Evolutionary conservation across 208 protist genomes (phyloP), one percentile per base, ranked within the genome.

Genomic region (Trypanosoma scelopori): DNA sequence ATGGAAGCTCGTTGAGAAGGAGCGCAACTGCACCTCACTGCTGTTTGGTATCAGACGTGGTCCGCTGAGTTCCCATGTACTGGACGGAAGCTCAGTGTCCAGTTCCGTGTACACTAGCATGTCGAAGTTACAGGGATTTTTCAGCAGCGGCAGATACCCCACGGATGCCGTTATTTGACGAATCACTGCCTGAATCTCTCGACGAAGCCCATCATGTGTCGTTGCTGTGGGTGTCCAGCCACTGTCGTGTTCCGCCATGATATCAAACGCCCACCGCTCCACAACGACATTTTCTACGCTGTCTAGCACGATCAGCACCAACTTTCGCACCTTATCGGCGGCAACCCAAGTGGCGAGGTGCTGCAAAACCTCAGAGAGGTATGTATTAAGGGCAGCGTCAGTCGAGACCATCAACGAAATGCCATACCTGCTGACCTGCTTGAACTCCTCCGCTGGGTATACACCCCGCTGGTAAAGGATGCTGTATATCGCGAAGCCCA

Each of bases 391-490:
- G n/a, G 74, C 86, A 18, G 83, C 67, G 68, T 99, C 96, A 27
- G 63, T 97, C 0, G 97, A 98, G 20, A 99, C 88, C 49, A 98
- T 78, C 42, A 99, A 84, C 12, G 83, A 58, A 46, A 99, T 64
- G 11, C 97, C 97, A 76, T 99, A 99, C 78, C 98, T 98, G 25
- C 77, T 89, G 42, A 98, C 86, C 42, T 79, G 65, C 16, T 84
- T 70, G 70, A 99, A 99, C 41, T 70, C 72, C n/a, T 99, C 96
- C 1, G 95, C 78, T 20, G 98, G 97, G 85, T 99, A 99, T 52
- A 99, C 91, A 16, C 97, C 98, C 20, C 98, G 94, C 75, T 99
- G 97, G 77, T 97, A 99, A 52, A 99, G 81, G 69, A 98, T 95
- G 55, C 52, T 85, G 73, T 98, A 98, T 39, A 98, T 89, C 15